These are phyloP conservation scores for Aureobasidium mangrovei DNA, from an alignment of 2,329 filamentous ascomycete genomes.

Conservation along the genomic window DNA sequence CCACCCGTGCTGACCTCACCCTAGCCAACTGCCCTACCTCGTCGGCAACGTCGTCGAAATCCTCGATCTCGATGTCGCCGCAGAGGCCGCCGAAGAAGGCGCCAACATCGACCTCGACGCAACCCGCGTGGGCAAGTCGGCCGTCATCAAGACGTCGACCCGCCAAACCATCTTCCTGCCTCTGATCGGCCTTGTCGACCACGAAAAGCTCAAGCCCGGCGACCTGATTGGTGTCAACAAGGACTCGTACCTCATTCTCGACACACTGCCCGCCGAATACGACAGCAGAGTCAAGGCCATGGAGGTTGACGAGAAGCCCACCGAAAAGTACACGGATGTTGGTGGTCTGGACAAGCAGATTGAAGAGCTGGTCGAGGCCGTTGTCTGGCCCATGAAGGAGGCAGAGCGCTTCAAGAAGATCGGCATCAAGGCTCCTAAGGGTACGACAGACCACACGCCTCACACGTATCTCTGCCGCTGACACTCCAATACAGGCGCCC, in stretches of 20 bases:
- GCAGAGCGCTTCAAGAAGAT: slow-evolving; percentile 99
- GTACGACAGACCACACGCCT: slow-evolving; percentile 42
- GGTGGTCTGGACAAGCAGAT: slow-evolving; percentile 98
- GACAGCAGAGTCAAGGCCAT: slow-evolving; percentile 99
- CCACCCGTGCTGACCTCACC: neutral
- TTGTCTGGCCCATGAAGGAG: slow-evolving; percentile 99
- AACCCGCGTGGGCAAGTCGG: slow-evolving; percentile 92
- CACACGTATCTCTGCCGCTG: neutral
- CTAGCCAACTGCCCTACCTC: slow-evolving; percentile 90
- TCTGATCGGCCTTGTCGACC: slow-evolving; percentile 92
- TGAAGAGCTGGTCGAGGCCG: slow-evolving; percentile 94
- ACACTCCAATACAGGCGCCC: slow-evolving; percentile 54
- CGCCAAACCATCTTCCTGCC: slow-evolving; percentile 97
- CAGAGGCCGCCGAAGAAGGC: slow-evolving; percentile 92
- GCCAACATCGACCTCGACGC: slow-evolving; percentile 98
- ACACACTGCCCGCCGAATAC: slow-evolving; percentile 94
- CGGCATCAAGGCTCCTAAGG: slow-evolving; percentile 97
- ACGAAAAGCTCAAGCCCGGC: slow-evolving; percentile 86
- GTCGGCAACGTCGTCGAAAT: slow-evolving; percentile 98
- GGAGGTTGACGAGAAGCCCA: slow-evolving; percentile 99
- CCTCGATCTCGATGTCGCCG: slow-evolving; percentile 89
- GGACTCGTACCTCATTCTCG: slow-evolving; percentile 94
- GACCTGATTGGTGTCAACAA: slow-evolving; percentile 98
- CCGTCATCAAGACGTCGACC: slow-evolving; percentile 98
- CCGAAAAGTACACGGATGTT: slow-evolving; percentile 97